Base-by-base conservation (phyloP, 2,329 filamentous ascomycete genomes). In the Xylariaceae sp. region DNA sequence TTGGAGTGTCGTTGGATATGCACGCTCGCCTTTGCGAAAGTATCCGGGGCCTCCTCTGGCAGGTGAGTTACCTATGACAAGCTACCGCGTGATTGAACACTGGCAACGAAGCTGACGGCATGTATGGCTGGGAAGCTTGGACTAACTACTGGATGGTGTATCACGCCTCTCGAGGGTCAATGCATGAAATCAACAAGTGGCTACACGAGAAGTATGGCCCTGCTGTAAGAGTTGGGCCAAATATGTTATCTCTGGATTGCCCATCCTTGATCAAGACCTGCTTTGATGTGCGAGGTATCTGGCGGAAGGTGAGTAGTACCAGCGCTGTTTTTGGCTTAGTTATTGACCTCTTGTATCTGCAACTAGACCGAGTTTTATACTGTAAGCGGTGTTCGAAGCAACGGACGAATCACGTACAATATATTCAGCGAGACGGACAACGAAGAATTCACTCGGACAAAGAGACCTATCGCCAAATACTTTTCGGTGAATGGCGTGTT, bases 151-250 rank as follows among this genome's bases (percentile, higher is more conserved):
- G 62, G 63, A 59, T 61, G 4, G 41, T 64, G n/a, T 51, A 42
- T 38, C 49, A 56, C 29, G 53, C 22, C 22, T 26, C 6, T 26
- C 53, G 13, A 38, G 42, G 12, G 44, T 47, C 16, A 54, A 54
- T 2, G 41, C 51, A 2, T 62, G 60, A 32, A 57, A 61, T 3
- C 28, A 57, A 61, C 35, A 55, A 57, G 31, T 49, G 61, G 32
- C 53, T 66, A 3, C 64, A 66, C 42, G 53, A 62, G n/a, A 60
- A 61, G 36, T 61, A 66, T 44, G 64, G 64, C 2, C 62, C 64
- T 2, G 52, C 64, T 32, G 57, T 67, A 16, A 60, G 64, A 12
- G 61, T 66, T 30, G 64, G 58, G 1, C 65, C 64, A 6, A 61
- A 62, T 28, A 37, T 53, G 12, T 19, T 62, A 1, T 54, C 57